Conservation (phyloP, 116 monocot genomes). For the Dioscorea cayenensis region DNA sequence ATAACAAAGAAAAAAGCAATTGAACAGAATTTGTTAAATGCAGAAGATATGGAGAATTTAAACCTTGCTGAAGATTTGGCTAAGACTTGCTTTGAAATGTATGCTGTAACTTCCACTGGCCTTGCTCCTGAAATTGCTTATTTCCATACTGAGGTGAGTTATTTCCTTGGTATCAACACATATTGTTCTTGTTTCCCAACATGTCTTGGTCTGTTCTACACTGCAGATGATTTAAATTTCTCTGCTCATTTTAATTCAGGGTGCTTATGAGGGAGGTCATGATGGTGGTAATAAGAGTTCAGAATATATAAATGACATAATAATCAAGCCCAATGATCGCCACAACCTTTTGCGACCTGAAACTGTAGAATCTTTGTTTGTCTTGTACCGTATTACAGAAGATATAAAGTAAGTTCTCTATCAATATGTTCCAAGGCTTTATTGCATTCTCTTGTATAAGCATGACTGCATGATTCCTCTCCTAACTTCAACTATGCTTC, state of each 20-base stretch:
- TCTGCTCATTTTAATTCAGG: slow-evolving; percentile 30
- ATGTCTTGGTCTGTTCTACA: background rate
- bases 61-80: slow-evolving; percentile 92
- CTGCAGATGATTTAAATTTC: slow-evolving; percentile 7
- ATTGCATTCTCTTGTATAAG: background rate
- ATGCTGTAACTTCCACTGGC: slow-evolving; percentile 90
- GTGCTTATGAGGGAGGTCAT: slow-evolving; percentile 31
- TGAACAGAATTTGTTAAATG: slow-evolving; percentile 45
- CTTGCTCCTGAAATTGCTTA: slow-evolving; percentile 97
- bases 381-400: slow-evolving; percentile 79
- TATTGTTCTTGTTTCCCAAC: background rate
- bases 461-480: background rate
- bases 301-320: slow-evolving; percentile 70
- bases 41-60: slow-evolving; percentile 73
- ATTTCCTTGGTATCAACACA: background rate
- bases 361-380: slow-evolving; percentile 87
- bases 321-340: slow-evolving; percentile 74
- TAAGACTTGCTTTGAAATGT: slow-evolving; percentile 96
- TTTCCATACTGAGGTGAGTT: slow-evolving; percentile 73
- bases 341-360: slow-evolving; percentile 91
- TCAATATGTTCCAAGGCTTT: background rate
- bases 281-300: slow-evolving; percentile 77
- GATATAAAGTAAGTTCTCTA: slow-evolving; percentile 65
- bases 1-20: slow-evolving; percentile 65
- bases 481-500: slow-evolving; percentile 1